Conservation (phyloP, 768 basidiomycete species). For the Termitomyces sp. region DNA sequence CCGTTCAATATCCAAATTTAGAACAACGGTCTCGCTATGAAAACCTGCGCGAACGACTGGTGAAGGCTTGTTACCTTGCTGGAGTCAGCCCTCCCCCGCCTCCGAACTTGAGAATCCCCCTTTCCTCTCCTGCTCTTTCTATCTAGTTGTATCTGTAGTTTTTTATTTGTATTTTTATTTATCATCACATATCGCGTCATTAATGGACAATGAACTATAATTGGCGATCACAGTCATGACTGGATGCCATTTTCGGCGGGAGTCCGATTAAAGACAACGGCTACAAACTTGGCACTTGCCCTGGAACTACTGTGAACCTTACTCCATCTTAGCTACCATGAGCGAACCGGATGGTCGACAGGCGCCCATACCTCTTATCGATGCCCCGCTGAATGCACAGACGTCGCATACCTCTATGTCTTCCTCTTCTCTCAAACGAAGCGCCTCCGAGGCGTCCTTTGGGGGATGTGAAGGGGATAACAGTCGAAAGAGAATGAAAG, state of each 20-base stretch:
- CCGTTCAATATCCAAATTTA: conserved; percentile 16
- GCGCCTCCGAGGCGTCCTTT: conserved; percentile 58
- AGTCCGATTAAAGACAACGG: conserved; percentile 20
- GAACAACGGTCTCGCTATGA: conserved; percentile 51
- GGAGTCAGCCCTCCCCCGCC: conserved; percentile 41
- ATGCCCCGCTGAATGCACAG: conserved; percentile 14
- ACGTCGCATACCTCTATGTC: conserved; percentile 9
- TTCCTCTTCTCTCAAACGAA: conserved; percentile 46
- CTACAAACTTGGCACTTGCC: conserved; percentile 14
- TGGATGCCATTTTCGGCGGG: conserved; percentile 19
- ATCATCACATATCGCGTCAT: not conserved
- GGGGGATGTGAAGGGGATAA: conserved; percentile 42
- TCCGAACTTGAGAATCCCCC: conserved; percentile 30
- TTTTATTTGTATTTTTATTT: conserved; percentile 8
- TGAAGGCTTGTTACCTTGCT: conserved; percentile 42
- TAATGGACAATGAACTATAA: conserved; percentile 10
- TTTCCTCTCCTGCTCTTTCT: conserved; percentile 23
- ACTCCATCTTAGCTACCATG: conserved; percentile 10
- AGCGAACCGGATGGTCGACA: conserved; percentile 8
- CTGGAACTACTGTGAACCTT: conserved; percentile 16
- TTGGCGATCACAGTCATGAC: conserved; percentile 12
- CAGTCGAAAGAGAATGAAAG: conserved; percentile 61
- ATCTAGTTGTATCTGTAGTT: not conserved
- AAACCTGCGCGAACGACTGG: conserved; percentile 41
- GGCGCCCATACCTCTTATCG: conserved; percentile 13